These are phyloP conservation scores for Miscanthus lutarioriparius DNA, from an alignment of 176 grass and related monocot species.

Conservation along the genomic window DNA sequence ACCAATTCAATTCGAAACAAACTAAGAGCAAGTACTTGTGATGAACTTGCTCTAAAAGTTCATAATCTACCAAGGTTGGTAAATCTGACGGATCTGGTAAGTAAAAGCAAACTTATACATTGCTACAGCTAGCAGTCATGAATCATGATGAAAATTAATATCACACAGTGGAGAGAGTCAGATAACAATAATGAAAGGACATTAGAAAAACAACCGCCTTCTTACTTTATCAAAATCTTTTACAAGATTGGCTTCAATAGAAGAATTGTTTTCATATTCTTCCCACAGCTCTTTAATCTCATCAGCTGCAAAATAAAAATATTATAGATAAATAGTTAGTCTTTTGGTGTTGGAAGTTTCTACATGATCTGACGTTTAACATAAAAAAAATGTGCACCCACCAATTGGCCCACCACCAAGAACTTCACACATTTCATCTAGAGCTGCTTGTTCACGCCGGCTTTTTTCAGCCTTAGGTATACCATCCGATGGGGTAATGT, in stretches of 20 bases:
- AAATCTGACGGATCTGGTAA: background rate
- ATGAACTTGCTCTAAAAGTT: background rate
- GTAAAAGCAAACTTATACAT: background rate
- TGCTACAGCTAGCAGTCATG: background rate
- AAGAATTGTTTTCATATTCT: constrained; percentile 96
- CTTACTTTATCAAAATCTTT: constrained; percentile 99
- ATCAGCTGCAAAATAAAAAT: constrained; percentile 56
- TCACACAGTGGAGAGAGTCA: background rate
- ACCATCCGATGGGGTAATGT: constrained; percentile 96
- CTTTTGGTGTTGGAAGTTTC: background rate
- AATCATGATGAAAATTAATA: background rate
- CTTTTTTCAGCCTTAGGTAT: constrained; percentile 94
- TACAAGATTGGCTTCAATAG: constrained; percentile 88
- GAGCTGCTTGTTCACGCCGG: constrained; percentile 68
- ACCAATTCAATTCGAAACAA: background rate
- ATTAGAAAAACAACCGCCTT: constrained; percentile 3
- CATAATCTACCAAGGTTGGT: background rate
- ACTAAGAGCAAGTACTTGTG: background rate
- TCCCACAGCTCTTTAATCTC: constrained; percentile 90
- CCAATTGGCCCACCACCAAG: constrained; percentile 80
- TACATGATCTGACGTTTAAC: constrained; percentile 15
- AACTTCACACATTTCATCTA: constrained; percentile 90
- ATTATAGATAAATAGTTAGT: background rate
- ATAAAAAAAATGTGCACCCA: constrained; percentile 30
- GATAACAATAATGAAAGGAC: background rate